Evolutionary conservation across 1,284 basidiomycete genomes (phyloP), one percentile per base, ranked within the genome.

Genomic region (Cronartium ribicola): DNA sequence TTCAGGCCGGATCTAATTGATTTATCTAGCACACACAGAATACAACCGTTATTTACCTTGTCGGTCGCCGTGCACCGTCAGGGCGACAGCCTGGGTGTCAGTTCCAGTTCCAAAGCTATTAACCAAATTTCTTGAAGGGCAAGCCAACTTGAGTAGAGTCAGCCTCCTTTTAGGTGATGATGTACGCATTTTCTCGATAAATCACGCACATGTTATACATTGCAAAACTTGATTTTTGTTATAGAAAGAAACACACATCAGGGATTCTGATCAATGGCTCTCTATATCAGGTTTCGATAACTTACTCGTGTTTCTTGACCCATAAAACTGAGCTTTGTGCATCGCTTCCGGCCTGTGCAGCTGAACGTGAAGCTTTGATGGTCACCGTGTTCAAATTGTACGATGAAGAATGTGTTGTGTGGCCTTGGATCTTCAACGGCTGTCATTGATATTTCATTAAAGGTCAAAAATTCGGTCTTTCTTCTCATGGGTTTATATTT

Each of bases 41-140:
- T 39, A 4, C 7, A 14, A 2, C 14, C 4, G 5, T 20, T 51
- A 67, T 14, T 68, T 65, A 44, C 70, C 70, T 59, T 72, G 70
- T 60, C 63, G 48, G 20, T 5, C 29, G n/a, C 70, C 70, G 29
- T 72, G 36, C 5, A 63, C 46, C 6, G 61, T 72, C 14, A 72
- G 17, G 20, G 70, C 70, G 22, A 72, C 61, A 43, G 70, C 70
- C 57, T 72, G 70, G 57, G 70, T 72, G 66, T 72, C 20, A n/a
- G 62, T 72, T 39, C 70, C 70, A 8, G 61, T 59, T 41, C 70
- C 70, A 60, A 43, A 72, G 20, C 20, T 29, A 59, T 72, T 72
- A 11, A 72, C 51, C 62, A 66, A 37, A 39, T 72, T 72, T 37
- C 70, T 72, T 43, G 17, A 43, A 10, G 39, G 11, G 40, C 5